Evolutionary conservation across 106 monocot genomes (phyloP), one percentile per base, ranked within the genome.

Genomic region (Acorus calamus): DNA sequence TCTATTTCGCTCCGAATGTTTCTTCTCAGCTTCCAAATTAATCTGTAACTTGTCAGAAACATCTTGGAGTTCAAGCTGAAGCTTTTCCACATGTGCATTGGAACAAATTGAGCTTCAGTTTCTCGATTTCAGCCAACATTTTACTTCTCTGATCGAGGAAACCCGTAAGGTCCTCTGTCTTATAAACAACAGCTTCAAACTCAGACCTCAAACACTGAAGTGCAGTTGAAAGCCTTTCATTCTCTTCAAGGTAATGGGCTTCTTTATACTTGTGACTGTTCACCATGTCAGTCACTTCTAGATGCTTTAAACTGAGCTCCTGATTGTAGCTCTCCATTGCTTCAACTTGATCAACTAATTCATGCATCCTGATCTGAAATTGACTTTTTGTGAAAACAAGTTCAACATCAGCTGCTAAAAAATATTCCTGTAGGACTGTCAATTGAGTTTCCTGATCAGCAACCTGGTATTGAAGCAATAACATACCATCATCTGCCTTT

Each of bases 61-160:
- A 75, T 81, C 78, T 74, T 86, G 61, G 46, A 86, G 54, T 74
- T 89, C 78, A 49, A 78, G 51, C 47, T 77, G 56, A 69, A 89
- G 83, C 55, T 75, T 68, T 66, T 79, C 73, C 48, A 74, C 58
- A 12, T 60, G 55, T 55, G 71, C 53, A 47, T 74, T 83, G 28
- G 85, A 83, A 0, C n/a, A 28, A 28, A 28, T 28, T 28, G 28
- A 28, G 28, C 50, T 79, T 68, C 49, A 72, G 12, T 59, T 76
- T 65, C 59, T 77, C 71, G 55, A 60, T 11, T 56, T 74, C 64
- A 52, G 62, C 8, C 45, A 4, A 62, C 4, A 55, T 14, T 49
- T 48, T 42, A 10, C 3, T 50, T n/a, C 61, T 74, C 55, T 65
- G 69, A 44, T 73, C 50, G 7, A 64, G 59, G 9, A 8, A 49